Evolutionary conservation across 2,329 filamentous ascomycete species (phyloP).

Genomic region (Phoma sp.): DNA sequence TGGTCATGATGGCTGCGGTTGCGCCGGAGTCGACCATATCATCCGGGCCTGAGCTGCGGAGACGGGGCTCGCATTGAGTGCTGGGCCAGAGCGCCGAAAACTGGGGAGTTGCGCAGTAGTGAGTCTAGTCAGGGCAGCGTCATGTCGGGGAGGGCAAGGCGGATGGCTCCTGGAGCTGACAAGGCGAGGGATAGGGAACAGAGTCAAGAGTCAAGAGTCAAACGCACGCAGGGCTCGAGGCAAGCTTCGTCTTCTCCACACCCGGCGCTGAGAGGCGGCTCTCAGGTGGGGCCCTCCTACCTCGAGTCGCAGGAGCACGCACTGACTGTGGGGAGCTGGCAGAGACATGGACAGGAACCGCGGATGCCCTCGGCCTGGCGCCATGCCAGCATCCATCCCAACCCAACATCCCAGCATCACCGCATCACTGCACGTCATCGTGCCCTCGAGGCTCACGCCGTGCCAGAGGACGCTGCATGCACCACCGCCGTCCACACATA

Average conservation of each 20-base stretch:
- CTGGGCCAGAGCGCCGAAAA: background rate
- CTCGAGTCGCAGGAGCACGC: slow-evolving; percentile 4
- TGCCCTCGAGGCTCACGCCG: background rate
- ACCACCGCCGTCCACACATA: background rate
- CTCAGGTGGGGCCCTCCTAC: slow-evolving; percentile 14
- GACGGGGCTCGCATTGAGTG: slow-evolving; percentile 32
- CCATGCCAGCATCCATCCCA: background rate
- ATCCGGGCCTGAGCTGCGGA: slow-evolving; percentile 24
- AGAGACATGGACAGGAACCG: background rate
- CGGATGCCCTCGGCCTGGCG: background rate
- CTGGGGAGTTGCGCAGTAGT: background rate
- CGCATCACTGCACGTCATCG: background rate
- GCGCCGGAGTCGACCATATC: slow-evolving; percentile 39
- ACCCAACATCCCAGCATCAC: background rate
- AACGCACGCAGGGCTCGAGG: slow-evolving; percentile 9
- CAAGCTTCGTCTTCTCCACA: slow-evolving; percentile 18
- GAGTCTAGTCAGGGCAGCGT: slow-evolving; percentile 4
- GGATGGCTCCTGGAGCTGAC: background rate
- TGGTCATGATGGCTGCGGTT: slow-evolving; percentile 37
- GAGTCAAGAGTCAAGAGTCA: background rate
- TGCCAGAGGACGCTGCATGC: background rate
- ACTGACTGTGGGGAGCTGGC: slow-evolving; percentile 8
- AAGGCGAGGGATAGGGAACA: slow-evolving; percentile 4
- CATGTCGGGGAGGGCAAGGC: slow-evolving; percentile 3
- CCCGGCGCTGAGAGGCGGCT: slow-evolving; percentile 11